phyloP scores from a whole-genome alignment of 495 filamentous ascomycete species.

The Oleoguttula mirabilis region DNA sequence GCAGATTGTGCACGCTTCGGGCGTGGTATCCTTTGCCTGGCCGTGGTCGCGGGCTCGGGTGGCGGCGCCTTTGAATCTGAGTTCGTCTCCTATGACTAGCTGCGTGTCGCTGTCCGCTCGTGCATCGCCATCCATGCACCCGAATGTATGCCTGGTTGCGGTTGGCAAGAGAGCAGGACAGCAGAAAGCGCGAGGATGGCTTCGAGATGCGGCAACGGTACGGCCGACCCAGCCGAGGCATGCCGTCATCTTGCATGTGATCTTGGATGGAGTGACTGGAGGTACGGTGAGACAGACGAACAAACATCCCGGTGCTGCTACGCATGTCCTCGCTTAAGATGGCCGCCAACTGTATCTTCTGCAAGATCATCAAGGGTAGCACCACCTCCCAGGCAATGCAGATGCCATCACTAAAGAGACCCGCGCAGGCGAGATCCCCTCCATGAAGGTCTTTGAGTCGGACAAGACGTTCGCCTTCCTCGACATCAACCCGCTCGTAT shows the following conservation, averaged over 20 bases:
- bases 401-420: background rate
- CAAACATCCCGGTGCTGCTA: too few species aligned
- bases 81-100: constrained; percentile 11
- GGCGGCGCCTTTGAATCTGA: constrained; percentile 16
- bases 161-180: too few species aligned
- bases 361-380: constrained; percentile 85
- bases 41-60: background rate
- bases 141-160: too few species aligned
- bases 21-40: background rate
- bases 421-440: constrained; percentile 72
- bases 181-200: too few species aligned
- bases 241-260: too few species aligned
- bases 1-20: constrained; percentile 51
- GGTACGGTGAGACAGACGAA: too few species aligned
- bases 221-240: too few species aligned
- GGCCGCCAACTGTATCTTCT: constrained; percentile 78
- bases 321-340: constrained; percentile 20
- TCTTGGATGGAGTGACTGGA: too few species aligned
- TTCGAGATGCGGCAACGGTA: too few species aligned
- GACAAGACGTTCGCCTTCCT: constrained; percentile 93
- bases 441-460: constrained; percentile 86
- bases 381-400: background rate
- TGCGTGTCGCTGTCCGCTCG: background rate
- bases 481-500: constrained; percentile 73
- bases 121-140: constrained; percentile 8